Evolutionary conservation across 352 stramenopile genomes (phyloP).

Genomic region (Globisporangium orthogonon): DNA sequence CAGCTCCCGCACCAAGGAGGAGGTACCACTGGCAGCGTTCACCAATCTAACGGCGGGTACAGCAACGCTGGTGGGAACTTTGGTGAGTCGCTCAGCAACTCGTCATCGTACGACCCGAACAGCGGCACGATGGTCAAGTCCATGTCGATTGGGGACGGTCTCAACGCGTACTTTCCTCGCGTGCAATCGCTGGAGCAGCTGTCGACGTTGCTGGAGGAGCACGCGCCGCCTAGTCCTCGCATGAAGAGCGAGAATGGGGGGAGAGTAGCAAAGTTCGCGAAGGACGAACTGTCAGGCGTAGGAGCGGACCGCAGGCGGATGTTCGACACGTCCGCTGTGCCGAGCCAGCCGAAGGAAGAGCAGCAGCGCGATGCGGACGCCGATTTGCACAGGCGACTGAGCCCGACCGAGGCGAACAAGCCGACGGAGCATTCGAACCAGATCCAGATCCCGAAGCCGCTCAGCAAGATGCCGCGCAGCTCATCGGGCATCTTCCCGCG

Average conservation of each 20-base stretch:
- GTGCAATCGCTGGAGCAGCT: slow-evolving; percentile 76
- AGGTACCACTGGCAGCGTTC: slow-evolving; percentile 1
- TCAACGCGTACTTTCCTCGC: slow-evolving; percentile 71
- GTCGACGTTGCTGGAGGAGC: slow-evolving; percentile 61
- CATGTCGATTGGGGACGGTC: slow-evolving; percentile 52
- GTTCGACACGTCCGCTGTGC: neutral
- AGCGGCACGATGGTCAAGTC: slow-evolving; percentile 36
- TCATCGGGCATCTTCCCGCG: slow-evolving; percentile 78
- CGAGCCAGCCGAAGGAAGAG: slow-evolving; percentile 22
- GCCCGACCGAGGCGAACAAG: slow-evolving; percentile 28
- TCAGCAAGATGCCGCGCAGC: slow-evolving; percentile 75
- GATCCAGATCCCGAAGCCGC: slow-evolving; percentile 64
- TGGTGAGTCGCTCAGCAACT: slow-evolving; percentile 3
- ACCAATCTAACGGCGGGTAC: slow-evolving; percentile 7
- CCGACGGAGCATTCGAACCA: slow-evolving; percentile 39
- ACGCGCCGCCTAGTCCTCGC: slow-evolving; percentile 43
- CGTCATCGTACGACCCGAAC: slow-evolving; percentile 17
- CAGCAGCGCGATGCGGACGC: slow-evolving; percentile 9
- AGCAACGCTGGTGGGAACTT: slow-evolving; percentile 2
- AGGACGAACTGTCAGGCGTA: slow-evolving; percentile 3
- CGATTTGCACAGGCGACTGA: slow-evolving; percentile 25
- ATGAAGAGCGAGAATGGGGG: slow-evolving; percentile 4
- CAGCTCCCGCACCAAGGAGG: slow-evolving; percentile 22
- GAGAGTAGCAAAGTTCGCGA: neutral
- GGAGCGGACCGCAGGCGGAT: slow-evolving; percentile 2